Conservation (phyloP, 352 stramenopile genomes). For the Thalassiosira hispida region DNA sequence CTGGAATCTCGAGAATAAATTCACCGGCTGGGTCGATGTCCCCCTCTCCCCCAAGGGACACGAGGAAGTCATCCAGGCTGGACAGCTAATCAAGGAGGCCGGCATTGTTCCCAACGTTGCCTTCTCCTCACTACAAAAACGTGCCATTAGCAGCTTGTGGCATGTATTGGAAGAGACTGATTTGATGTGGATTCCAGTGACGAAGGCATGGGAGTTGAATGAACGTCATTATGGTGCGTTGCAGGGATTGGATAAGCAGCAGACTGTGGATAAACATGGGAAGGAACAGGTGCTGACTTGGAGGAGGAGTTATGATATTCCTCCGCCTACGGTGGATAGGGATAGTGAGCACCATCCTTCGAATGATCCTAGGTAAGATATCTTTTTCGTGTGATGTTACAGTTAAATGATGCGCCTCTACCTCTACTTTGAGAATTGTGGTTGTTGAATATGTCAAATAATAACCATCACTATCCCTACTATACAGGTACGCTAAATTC, state of each 20-base stretch:
- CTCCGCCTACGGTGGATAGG: conserved; percentile 90
- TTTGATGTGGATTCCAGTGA: conserved; percentile 97
- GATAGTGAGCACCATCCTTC: conserved; percentile 82
- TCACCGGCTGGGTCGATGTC: conserved; percentile 98
- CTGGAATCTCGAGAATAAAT: conserved; percentile 98
- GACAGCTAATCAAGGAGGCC: conserved; percentile 91
- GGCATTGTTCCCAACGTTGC: conserved; percentile 92
- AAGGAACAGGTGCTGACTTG: conserved; percentile 93
- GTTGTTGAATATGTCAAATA: neutral
- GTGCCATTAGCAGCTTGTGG: conserved; percentile 97
- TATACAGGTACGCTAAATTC: conserved; percentile 58
- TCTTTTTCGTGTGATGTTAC: neutral
- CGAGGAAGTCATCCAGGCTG: conserved; percentile 93
- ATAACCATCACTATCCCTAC: neutral
- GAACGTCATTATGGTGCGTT: conserved; percentile 98
- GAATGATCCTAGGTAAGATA: conserved; percentile 83
- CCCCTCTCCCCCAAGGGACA: conserved; percentile 88
- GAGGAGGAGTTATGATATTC: conserved; percentile 94
- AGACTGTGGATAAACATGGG: conserved; percentile 98
- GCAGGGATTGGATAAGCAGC: conserved; percentile 98
- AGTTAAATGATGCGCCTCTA: neutral
- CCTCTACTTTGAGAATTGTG: neutral
- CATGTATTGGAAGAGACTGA: conserved; percentile 96
- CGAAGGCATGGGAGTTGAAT: conserved; percentile 92
- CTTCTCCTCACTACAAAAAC: conserved; percentile 96